Evolutionary conservation across 768 basidiomycete species (phyloP), one percentile per base, ranked within the genome.

Genomic region (Roridomyces roridus): DNA sequence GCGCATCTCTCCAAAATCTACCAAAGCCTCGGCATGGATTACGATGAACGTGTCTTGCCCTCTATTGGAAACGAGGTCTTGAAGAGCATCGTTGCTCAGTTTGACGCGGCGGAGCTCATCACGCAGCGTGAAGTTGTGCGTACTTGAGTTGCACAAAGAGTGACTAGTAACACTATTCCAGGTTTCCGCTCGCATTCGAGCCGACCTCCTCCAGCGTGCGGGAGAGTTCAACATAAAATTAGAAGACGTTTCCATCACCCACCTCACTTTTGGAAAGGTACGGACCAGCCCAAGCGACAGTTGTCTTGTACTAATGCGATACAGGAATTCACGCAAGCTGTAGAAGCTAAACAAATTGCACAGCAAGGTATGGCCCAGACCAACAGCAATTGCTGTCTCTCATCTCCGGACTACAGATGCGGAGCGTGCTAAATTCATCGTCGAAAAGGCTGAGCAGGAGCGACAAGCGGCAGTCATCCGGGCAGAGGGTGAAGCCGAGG

Each of bases 361-460:
- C 97, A 99, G 72, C 97, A 99, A 84, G 92, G 92, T 93, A 65
- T 44, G 77, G 60, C 5, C 10, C 20, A 7, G 15, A 47, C 29
- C 18, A 23, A 43, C 26, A 24, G 18, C 29, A 15, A 23, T 15
- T 40, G 20, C 25, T 57, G 60, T 10, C 31, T 34, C 15, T 8
- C 46, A 57, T 57, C 46, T 47, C 49, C 40, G 31, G 42, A 48
- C 12, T 12, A 25, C 64, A 95, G 96, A 98, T 76, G 97, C 97
- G 60, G 97, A 99, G 77, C 87, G 97, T 29, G 97, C 97, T 54
- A 98, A 98, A 75, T 99, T 98, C 74, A 92, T 98, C 62, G 97
- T 99, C 60, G 97, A 99, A 79, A 98, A 97, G 84, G 96, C 97
- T 25, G 97, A 98, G 71, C 97, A 99, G 89, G 97, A 99, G 72